Conservation (phyloP, 2,329 filamentous ascomycete genomes). For the Sclerotinia spermophila region DNA sequence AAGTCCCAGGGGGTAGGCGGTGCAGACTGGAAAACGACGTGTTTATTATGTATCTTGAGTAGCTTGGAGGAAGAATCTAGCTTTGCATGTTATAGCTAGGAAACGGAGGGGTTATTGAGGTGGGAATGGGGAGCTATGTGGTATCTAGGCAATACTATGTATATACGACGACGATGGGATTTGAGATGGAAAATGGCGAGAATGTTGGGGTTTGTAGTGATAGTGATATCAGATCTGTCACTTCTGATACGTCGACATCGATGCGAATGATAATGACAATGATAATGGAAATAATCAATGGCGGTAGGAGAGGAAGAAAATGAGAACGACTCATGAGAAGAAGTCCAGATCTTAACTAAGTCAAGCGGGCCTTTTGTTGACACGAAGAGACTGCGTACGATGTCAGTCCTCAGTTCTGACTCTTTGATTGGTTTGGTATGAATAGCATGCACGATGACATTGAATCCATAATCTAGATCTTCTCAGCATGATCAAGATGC, state of each 20-base stretch:
- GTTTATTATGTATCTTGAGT: not conserved
- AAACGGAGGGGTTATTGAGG: not conserved
- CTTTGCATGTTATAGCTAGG: not conserved
- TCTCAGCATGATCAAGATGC: not conserved
- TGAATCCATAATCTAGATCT: not conserved
- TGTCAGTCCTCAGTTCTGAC: too few relatives aligned
- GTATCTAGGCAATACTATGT: not conserved
- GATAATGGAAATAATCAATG: not conserved
- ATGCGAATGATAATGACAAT: not conserved
- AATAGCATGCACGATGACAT: not conserved
- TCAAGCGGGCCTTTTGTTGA: too few relatives aligned
- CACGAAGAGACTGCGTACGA: too few relatives aligned
- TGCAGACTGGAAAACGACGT: not conserved
- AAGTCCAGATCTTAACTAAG: too few relatives aligned
- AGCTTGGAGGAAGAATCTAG: not conserved
- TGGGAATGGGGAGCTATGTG: not conserved
- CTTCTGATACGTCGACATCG: not conserved
- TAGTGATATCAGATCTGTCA: not conserved
- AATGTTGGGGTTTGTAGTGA: not conserved
- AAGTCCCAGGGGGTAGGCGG: too few relatives aligned
- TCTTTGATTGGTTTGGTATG: too few relatives aligned
- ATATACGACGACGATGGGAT: not conserved
- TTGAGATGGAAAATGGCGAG: not conserved
- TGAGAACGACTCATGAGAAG: too few relatives aligned
- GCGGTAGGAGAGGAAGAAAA: too few relatives aligned